Base-by-base conservation (phyloP, 345 rosid genomes). In the Boechera stricta region DNA sequence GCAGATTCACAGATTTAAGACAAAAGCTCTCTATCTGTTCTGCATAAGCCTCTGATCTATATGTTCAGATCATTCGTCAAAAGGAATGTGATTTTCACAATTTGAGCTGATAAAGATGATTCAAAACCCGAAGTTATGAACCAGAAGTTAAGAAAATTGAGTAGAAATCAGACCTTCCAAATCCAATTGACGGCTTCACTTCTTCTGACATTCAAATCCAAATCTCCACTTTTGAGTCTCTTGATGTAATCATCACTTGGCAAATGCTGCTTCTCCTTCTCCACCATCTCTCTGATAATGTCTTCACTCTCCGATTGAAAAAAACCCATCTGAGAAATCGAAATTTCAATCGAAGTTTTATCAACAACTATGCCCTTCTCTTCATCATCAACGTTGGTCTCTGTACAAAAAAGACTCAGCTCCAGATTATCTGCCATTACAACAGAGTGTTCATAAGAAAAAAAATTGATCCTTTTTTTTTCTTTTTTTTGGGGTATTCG, bases 141-240 rank as follows among this genome's bases (percentile, higher is more conserved):
- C 16, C 47, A 15, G 52, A 71, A 38, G 69, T 6, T 7, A 33
- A 76, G 13, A 70, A 13, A 16, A 45, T 10, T 9, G 28, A 24
- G 3, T 1, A 47, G 75, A 79, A 44, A 59, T 45, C 57, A 76
- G 64, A 87, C 96, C 93, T 88, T 88, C 73, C 51, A 77, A 81
- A 90, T 87, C 96, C 96, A 90, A 69, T 87, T 76, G 62, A 87
- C 78, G 82, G 90, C 90, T 69, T 86, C 84, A 65, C 79, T 85
- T 78, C 93, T 87, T 75, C 85, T 85, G 41, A 64, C 80, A 64
- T 75, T 82, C 83, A 84, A 72, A 69, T 85, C 89, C 80, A 82
- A 80, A 74, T 85, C 90, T 63, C 91, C 90, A 75, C 70, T 76
- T 41, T 78, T 77, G 28, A 90, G 79, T 77, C 89, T 85, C 69